Base-by-base conservation (phyloP, 192 early-diverging fungal genomes). In the Coemansia sp. region DNA sequence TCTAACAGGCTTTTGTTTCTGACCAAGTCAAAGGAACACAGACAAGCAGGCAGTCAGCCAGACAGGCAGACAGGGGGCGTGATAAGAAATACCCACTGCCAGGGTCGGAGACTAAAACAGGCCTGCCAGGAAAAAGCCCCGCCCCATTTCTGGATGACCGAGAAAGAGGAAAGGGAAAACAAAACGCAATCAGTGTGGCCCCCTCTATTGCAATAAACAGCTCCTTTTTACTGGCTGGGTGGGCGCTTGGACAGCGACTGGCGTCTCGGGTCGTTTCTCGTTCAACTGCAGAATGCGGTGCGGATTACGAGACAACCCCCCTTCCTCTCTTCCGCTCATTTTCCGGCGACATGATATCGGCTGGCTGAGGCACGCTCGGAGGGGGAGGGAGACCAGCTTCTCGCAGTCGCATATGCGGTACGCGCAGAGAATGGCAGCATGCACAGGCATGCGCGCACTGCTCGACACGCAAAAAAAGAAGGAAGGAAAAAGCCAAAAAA, bases 91-190 rank as follows among this genome's bases (percentile, higher is more conserved):
- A 20, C 50, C 50, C 28, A 35, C 19, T 30, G 54, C 27, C 54
- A 55, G 54, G 54, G 54, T 55, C 54, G 54, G 54, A 55, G 54
- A 55, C 54, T 32, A 55, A 55, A 55, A 35, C 39, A 42, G 39
- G 39, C 39, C 39, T 42, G 39, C 39, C 39, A 16, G 4, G 19
- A 22, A 22, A 52, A 50, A 24, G 20, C 39, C 8, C 39, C 39
- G 8, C 39, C 39, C 39, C 39, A 42, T 42, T 42, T 42, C 39
- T 42, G 39, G 11, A 10, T 42, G 39, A 42, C 39, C 11, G 39
- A 42, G 39, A 42, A 42, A 42, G 14, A 42, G 39, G 39, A 16
- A 16, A 16, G 5, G 11, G 11, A 42, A 42, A 42, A 42, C 32
- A 34, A 34, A 34, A 6, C 32, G 9, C 9, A 16, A 3, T 16